phyloP scores from a whole-genome alignment of 305 asterid genomes.

The Plantago coronopus region DNA sequence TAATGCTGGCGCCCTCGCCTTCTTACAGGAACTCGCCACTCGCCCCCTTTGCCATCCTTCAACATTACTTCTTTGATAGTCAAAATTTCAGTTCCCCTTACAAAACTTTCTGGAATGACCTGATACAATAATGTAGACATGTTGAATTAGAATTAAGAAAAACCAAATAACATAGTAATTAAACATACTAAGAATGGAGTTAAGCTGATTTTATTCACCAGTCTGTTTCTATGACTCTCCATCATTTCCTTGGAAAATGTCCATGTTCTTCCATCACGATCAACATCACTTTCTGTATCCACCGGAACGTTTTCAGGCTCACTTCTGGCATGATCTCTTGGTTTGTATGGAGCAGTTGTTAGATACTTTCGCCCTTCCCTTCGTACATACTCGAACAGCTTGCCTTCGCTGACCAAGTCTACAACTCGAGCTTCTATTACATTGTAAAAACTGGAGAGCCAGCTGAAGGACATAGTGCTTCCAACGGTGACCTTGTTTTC shows the following conservation, averaged over 20 bases:
- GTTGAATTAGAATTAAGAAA: not conserved
- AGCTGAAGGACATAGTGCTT: not conserved
- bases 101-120: not conserved
- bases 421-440: not conserved
- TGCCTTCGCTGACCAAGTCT: not conserved
- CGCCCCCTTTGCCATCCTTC: not conserved
- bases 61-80: not conserved
- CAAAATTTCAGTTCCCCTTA: not conserved
- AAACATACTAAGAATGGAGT: not conserved
- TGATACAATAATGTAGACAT: not conserved
- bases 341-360: no score
- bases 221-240: not conserved
- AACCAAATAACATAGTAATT: not conserved
- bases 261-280: not conserved
- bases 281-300: not conserved
- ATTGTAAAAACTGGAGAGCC: not conserved
- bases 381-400: not conserved
- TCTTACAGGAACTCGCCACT: not conserved
- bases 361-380: no score
- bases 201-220: not conserved
- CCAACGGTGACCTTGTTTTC: constrained; percentile 14
- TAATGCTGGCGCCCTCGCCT: not conserved
- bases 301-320: not conserved
- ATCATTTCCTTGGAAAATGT: not conserved
- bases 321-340: not conserved